Conservation (phyloP, 139 green algal species). For the Chlamydomonas eustigma region DNA sequence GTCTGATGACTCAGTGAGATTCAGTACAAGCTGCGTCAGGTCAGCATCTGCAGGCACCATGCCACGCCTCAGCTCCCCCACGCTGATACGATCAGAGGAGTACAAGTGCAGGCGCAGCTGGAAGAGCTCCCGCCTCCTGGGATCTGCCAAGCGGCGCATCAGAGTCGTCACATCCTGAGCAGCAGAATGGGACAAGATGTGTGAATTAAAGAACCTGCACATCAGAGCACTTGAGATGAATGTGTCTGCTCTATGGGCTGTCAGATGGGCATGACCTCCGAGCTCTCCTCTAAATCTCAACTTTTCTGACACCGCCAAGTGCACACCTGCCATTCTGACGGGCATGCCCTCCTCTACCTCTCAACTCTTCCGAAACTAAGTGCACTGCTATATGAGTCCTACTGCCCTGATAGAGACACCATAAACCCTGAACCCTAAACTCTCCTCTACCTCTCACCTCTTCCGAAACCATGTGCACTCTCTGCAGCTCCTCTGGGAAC, state of each 20-base stretch:
- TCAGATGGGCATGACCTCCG: no score
- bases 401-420: no score
- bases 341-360: not conserved
- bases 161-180: constrained; percentile 18
- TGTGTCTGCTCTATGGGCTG: no score
- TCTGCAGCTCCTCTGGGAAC: constrained; percentile 28
- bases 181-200: no score
- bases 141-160: constrained; percentile 1
- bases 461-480: constrained; percentile 5
- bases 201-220: no score
- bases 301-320: no score
- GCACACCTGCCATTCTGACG: no score
- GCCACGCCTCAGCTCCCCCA: constrained; percentile 23
- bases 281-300: no score
- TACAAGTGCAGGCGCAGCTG: constrained; percentile 16
- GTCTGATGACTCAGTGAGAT: constrained; percentile 6
- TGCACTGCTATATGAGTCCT: no score
- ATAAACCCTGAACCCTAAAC: no score
- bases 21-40: constrained; percentile 10
- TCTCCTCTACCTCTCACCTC: constrained; percentile 9
- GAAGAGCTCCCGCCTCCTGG: constrained; percentile 8
- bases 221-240: no score
- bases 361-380: constrained; percentile 3
- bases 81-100: constrained; percentile 8
- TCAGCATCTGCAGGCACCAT: constrained; percentile 20